These are phyloP conservation scores for Eustoma russellianum DNA, from an alignment of 257 asterid species.

Conservation along the genomic window DNA sequence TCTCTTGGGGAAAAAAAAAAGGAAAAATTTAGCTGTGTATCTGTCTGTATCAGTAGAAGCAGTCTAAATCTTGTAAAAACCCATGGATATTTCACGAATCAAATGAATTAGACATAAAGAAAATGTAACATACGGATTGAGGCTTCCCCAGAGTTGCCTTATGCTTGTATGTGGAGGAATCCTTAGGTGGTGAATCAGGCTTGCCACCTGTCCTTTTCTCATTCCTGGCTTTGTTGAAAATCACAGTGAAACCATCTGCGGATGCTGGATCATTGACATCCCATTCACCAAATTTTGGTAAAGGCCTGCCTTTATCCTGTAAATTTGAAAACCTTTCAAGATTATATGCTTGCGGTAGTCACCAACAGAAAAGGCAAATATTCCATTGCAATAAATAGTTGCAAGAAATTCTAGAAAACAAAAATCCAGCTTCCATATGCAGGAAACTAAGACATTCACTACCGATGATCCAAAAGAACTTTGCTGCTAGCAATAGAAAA, in stretches of 20 bases:
- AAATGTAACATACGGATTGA: slow-evolving; percentile 43
- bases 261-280: slow-evolving; percentile 65
- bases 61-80: not conserved
- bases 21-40: not conserved
- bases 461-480: too few species aligned
- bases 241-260: slow-evolving; percentile 64
- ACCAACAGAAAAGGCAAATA: not conserved
- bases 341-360: not conserved
- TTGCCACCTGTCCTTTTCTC: slow-evolving; percentile 52
- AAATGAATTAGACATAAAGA: not conserved
- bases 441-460: too few species aligned
- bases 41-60: too few species aligned
- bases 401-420: too few species aligned
- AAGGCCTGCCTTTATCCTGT: slow-evolving; percentile 45
- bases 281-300: slow-evolving; percentile 75
- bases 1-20: not conserved
- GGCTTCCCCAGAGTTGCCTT: slow-evolving; percentile 55
- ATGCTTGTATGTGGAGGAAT: slow-evolving; percentile 31
- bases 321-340: not conserved
- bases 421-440: too few species aligned
- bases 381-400: too few species aligned
- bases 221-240: slow-evolving; percentile 56
- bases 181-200: slow-evolving; percentile 46
- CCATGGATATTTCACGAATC: not conserved
- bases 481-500: too few species aligned